Base-by-base conservation (phyloP, 371 early-diverging fungal species). In the Rhizopus arrhizus region DNA sequence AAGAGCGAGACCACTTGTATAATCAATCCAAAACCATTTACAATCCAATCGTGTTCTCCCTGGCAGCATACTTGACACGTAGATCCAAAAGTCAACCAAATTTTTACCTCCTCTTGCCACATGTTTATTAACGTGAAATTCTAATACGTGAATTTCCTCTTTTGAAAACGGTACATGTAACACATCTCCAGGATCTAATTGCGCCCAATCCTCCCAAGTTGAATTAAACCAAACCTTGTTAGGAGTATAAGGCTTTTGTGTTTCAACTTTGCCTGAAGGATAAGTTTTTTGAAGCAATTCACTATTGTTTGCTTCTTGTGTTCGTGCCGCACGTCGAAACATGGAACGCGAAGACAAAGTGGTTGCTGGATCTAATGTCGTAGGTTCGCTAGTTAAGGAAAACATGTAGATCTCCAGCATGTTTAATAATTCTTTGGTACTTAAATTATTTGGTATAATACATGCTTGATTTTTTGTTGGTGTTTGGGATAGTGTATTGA, bases 171-270 rank as follows among this genome's bases (percentile, higher is more conserved):
- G 78, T 28, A 58, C 59, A 56, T 78, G 78, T 1, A 78, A 7
- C 28, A 73, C 59, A 48, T 73, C 70, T 1, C 66, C 72, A 8
- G 48, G 51, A 38, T 75, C 58, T 5, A 78, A 61, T 38, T 75
- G 75, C 0, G 75, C 69, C 78, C 78, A 78, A 40, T 78, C 75
- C 46, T 78, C 78, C 78, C 78, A 78, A 0, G 66, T 75, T 1
- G 70, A 68, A 29, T 73, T 64, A n/a, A 59, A 53, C 75, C 75
- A 78, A 3, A 65, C 63, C 2, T 35, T 45, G 13, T 48, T 53
- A 12, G 78, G 78, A 4, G 75, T 62, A 65, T 78, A 78, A 0
- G 75, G 75, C 13, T 54, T 62, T 11, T 31, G 46, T n/a, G 22
- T 29, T 9, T 48, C 48, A 7, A n/a, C 5, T 16, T 9, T 34